Conservation (phyloP, 768 basidiomycete species). For the Dentipellis sp. region DNA sequence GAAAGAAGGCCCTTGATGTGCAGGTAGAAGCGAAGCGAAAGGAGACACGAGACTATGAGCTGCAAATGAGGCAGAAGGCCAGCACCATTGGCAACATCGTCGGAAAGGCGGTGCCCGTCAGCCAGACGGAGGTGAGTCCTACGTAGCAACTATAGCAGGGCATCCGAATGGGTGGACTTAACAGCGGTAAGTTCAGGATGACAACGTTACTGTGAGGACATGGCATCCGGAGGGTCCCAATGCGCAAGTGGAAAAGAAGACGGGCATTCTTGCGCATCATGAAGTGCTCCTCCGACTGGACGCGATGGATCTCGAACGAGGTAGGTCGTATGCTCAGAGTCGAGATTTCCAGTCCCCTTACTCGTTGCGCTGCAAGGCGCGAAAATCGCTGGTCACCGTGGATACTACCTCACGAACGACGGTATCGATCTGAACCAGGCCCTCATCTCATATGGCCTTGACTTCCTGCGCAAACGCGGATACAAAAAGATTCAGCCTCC, state of each 20-base stretch:
- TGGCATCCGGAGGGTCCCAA: slow-evolving; percentile 81
- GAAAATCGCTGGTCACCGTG: slow-evolving; percentile 92
- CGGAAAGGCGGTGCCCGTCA: slow-evolving; percentile 76
- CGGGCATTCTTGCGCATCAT: slow-evolving; percentile 90
- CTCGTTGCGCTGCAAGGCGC: slow-evolving; percentile 42
- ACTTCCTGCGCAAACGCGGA: slow-evolving; percentile 73
- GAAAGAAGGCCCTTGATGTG: slow-evolving; percentile 81
- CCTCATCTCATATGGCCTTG: slow-evolving; percentile 86
- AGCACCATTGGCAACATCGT: slow-evolving; percentile 88
- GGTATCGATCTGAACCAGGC: slow-evolving; percentile 98
- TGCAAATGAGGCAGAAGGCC: slow-evolving; percentile 72
- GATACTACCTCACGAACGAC: slow-evolving; percentile 92
- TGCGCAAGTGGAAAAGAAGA: slow-evolving; percentile 60
- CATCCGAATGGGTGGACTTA: neutral
- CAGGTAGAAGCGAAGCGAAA: slow-evolving; percentile 70
- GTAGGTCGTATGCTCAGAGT: slow-evolving; percentile 28
- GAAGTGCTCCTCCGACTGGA: slow-evolving; percentile 91
- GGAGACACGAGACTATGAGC: slow-evolving; percentile 69
- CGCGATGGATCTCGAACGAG: slow-evolving; percentile 95
- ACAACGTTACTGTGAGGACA: slow-evolving; percentile 71
- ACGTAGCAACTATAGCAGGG: neutral
- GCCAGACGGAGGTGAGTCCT: slow-evolving; percentile 69
- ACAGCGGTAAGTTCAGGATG: slow-evolving; percentile 51
- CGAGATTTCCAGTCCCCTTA: neutral
- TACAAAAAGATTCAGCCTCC: slow-evolving; percentile 97